Base-by-base conservation (phyloP, 2,329 filamentous ascomycete genomes). In the Xylariales sp. region DNA sequence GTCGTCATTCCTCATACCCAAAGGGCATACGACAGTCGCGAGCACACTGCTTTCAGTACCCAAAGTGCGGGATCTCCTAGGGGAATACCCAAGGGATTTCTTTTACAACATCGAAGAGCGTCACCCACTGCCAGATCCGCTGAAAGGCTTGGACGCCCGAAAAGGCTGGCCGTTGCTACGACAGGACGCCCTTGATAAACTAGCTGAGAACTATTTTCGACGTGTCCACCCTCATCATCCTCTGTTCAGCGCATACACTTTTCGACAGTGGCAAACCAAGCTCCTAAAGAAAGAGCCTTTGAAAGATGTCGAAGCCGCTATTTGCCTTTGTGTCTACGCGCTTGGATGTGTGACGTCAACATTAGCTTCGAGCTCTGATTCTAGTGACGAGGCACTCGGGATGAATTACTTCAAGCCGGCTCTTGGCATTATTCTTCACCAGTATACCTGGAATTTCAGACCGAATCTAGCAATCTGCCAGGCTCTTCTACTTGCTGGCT, bases 241-340 rank as follows among this genome's bases (percentile, higher is more conserved):
- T 5, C 52, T 66, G 14, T 63, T 66, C 27, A 53, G 57, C 7
- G 48, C 46, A 14, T 46, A 47, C 20, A 48, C 49, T 24, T 60
- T 63, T 21, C 46, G 50, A 12, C 36, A 41, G 2, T 61, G 62
- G 58, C 55, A 59, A 24, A 47, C 41, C 3, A 47, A 45, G 11
- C 44, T 62, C 25, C 35, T 56, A 18, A 51, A 56, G 11, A 43
- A 48, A 12, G 56, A 51, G 35, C 43, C 54, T 15, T 31, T 50
- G 12, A 51, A 57, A 32, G 50, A 54, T 12, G 50, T 59, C 14
- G 55, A 55, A 21, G 60, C 55, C 4, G 53, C 62, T 4, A 59
- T 65, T 25, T 65, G 63, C 39, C 53, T 64, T 10, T 59, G 55
- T 25, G 58, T 64, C 1, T 66, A 63, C 40, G 59, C 62, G 18